These are phyloP conservation scores for Cryptococcus sp. DNA, from an alignment of 1,284 basidiomycete species.

Conservation along the genomic window DNA sequence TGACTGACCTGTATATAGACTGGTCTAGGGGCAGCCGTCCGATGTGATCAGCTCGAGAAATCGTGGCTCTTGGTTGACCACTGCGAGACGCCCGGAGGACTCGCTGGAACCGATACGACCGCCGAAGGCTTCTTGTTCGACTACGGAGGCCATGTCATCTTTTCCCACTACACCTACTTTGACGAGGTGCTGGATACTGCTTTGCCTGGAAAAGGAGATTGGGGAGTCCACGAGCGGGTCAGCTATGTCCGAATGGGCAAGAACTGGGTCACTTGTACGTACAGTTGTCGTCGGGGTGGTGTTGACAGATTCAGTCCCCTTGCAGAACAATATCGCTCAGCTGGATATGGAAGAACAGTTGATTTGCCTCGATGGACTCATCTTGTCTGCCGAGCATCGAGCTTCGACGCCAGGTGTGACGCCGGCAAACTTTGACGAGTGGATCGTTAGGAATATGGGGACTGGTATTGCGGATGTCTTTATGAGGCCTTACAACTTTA, in stretches of 20 bases:
- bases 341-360: constrained; percentile 51
- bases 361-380: constrained; percentile 52
- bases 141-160: constrained; percentile 54
- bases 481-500: constrained; percentile 55
- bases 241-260: constrained; percentile 51
- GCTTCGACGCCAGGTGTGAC: constrained; percentile 24
- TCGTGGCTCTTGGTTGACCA: constrained; percentile 49
- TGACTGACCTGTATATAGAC: too few relatives aligned
- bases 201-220: constrained; percentile 49
- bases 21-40: constrained; percentile 52
- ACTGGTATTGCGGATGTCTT: constrained; percentile 52
- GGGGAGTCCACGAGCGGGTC: constrained; percentile 53
- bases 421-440: constrained; percentile 38
- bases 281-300: too few relatives aligned
- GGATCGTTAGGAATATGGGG: constrained; percentile 53
- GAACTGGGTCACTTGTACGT: constrained; percentile 51
- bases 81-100: constrained; percentile 48
- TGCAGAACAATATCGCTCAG: constrained; percentile 52
- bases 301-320: constrained; percentile 18
- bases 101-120: constrained; percentile 52
- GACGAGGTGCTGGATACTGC: constrained; percentile 51
- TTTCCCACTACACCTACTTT: constrained; percentile 54
- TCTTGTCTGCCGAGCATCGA: constrained; percentile 40
- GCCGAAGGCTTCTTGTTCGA: constrained; percentile 54
- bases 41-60: constrained; percentile 49